A percentile compares a stretch with the other conserved stretches of the same genome.
phyloP scores from a whole-genome alignment of 768 basidiomycete species.

The Mycena olivaceomarginata region DNA sequence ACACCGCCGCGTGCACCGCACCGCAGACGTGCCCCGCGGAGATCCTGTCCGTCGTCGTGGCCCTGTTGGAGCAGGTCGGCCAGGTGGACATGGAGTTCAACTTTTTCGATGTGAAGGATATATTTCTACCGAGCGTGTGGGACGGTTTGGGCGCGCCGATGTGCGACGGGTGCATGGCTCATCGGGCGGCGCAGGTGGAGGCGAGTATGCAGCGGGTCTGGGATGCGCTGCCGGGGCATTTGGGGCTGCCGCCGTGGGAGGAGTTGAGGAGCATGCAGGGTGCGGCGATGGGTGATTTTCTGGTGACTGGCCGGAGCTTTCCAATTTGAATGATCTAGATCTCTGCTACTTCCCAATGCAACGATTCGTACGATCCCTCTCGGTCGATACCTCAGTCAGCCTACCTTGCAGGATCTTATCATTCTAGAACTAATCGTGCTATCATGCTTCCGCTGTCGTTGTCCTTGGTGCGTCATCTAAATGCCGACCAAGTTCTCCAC shows the following conservation, averaged over 20 bases:
- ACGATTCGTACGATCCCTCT: too few relatives aligned
- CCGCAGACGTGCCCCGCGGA: not conserved
- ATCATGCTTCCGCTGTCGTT: too few relatives aligned
- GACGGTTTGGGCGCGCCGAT: constrained; percentile 7
- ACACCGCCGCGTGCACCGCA: not conserved
- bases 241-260: constrained; percentile 28
- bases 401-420: too few relatives aligned
- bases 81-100: constrained; percentile 25
- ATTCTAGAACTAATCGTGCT: too few relatives aligned
- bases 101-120: constrained; percentile 30
- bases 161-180: constrained; percentile 4
- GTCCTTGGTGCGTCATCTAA: too few relatives aligned
- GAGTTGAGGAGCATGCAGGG: constrained; percentile 5
- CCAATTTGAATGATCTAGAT: too few relatives aligned
- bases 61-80: constrained; percentile 11
- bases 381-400: too few relatives aligned
- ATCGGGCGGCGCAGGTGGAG: not conserved
- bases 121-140: constrained; percentile 21
- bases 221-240: constrained; percentile 9
- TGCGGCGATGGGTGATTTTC: not conserved
- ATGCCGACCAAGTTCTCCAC: too few relatives aligned
- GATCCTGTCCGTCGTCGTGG: not conserved
- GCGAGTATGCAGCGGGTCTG: constrained; percentile 9
- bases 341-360: too few relatives aligned
- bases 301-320: too few relatives aligned